A percentile compares a stretch with the other conserved stretches of the same genome.
These are phyloP conservation scores for Wickerhamiella musiphila DNA, from an alignment of 805 yeast genomes.

Conservation along the genomic window DNA sequence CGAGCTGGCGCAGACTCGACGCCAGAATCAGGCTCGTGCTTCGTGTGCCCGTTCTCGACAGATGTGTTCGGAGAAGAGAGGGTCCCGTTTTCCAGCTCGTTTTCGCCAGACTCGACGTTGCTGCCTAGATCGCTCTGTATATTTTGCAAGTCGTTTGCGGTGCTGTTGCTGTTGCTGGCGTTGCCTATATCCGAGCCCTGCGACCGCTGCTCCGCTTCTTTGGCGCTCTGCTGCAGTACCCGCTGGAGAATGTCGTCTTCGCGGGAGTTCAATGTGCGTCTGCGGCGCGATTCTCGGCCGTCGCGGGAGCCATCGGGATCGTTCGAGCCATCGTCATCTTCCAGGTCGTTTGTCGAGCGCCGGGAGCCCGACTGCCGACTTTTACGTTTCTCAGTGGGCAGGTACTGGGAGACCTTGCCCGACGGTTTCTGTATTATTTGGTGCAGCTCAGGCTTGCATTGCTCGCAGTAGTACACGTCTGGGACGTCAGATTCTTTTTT, in stretches of 20 bases:
- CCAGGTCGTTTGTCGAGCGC: not conserved
- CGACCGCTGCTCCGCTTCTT: conserved; percentile 19
- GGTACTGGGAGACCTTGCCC: conserved; percentile 32
- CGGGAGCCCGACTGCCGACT: not conserved
- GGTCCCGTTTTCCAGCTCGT: not conserved
- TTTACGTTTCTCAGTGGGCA: conserved; percentile 6
- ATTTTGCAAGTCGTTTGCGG: not conserved
- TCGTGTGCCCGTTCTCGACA: not conserved
- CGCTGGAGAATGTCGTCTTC: conserved; percentile 25
- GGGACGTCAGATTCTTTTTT: conserved; percentile 60
- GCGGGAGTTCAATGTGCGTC: conserved; percentile 19
- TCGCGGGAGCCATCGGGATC: not conserved
- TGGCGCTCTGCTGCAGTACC: conserved; percentile 25
- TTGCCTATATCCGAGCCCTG: too few relatives aligned
- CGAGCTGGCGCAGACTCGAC: conserved; percentile 1
- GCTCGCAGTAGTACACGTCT: conserved; percentile 89
- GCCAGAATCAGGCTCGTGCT: not conserved
- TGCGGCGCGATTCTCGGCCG: conserved; percentile 5
- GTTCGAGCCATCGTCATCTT: not conserved
- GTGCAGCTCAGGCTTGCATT: conserved; percentile 76
- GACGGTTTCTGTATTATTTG: conserved; percentile 31
- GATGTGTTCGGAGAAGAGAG: not conserved
- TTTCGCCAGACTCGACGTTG: not conserved
- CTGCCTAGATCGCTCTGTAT: not conserved
- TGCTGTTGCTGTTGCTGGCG: conserved; percentile 7